Evolutionary conservation across 345 rosid species (phyloP).

Genomic region (Acer yangbiense): DNA sequence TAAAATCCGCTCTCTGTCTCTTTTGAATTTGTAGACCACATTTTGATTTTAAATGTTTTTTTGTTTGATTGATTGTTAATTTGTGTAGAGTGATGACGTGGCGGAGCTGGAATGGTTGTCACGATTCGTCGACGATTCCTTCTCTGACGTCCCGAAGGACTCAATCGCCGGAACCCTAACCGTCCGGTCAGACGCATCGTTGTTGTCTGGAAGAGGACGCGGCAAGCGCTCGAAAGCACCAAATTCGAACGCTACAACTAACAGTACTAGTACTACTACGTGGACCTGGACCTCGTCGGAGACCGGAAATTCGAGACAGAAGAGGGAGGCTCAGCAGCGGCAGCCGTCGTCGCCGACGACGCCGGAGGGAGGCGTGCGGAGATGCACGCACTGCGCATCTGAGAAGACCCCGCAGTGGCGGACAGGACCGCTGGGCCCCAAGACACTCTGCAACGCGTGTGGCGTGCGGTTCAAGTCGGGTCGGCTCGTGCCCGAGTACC

Average conservation of each 20-base stretch:
- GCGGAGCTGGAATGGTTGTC: slow-evolving; percentile 92
- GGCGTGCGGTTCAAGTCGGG: slow-evolving; percentile 88
- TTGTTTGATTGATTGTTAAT: background rate
- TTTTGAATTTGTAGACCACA: background rate
- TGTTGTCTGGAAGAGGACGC: slow-evolving; percentile 45
- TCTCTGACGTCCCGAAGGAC: slow-evolving; percentile 51
- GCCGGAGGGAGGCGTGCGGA: slow-evolving; percentile 47
- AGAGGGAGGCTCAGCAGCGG: slow-evolving; percentile 32
- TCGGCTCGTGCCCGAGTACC: slow-evolving; percentile 75
- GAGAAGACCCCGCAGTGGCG: slow-evolving; percentile 92
- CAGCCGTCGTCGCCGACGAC: slow-evolving; percentile 15
- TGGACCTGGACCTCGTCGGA: slow-evolving; percentile 35
- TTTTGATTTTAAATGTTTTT: background rate
- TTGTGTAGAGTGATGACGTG: slow-evolving; percentile 66
- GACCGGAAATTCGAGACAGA: slow-evolving; percentile 31
- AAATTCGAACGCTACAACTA: slow-evolving; percentile 18
- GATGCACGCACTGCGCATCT: slow-evolving; percentile 79
- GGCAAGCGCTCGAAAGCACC: slow-evolving; percentile 55
- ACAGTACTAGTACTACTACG: slow-evolving; percentile 20
- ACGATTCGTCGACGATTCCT: slow-evolving; percentile 76
- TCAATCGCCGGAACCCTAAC: slow-evolving; percentile 39
- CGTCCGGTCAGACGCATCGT: slow-evolving; percentile 35
- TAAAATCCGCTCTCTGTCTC: background rate
- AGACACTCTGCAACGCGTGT: slow-evolving; percentile 75
- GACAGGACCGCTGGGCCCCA: slow-evolving; percentile 81